Base-by-base conservation (phyloP, 192 early-diverging fungal species). In the Umbelopsis sp. region DNA sequence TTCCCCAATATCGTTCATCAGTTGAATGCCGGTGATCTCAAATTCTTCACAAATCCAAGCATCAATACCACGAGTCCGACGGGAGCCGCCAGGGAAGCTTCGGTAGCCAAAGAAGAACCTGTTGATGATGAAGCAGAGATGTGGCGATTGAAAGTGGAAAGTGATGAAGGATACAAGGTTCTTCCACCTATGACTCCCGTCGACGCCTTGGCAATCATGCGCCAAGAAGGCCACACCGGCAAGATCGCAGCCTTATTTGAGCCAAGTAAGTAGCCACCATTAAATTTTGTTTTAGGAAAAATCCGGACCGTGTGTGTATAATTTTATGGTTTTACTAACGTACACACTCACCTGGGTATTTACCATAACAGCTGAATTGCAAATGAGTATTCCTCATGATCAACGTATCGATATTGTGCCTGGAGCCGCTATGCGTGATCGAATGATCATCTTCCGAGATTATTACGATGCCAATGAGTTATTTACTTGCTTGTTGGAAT, bases 391-490 rank as follows among this genome's bases (percentile, higher is more conserved):
- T 67, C 67, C 67, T 45, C 75, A 77, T 21, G 75, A 77, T 48
- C 49, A 67, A 33, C 55, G 75, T 20, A 77, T 77, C 45, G 75
- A 77, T 18, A 37, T 53, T 33, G 49, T 77, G 16, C 75, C 75
- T 46, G 71, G 75, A 52, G 61, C 75, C 37, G 67, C 61, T 10
- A 72, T 77, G 71, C 55, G 75, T n/a, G 75, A 77, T 48, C 70
- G 49, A 22, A 77, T 77, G 75, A 77, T 77, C 15, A 20, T 77
- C 15, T 77, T 64, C 23, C 66, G 69, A 53, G 70, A 77, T 41
- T 72, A 53, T 45, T 77, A 77, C 33, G 67, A 77, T 25, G 71
- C 75, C 1, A 72, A 77, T 35, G 67, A 77, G 45, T 21, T 77
- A 15, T 77, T 77, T 18, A 50, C 33, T 11, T 30, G 64, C n/a